Evolutionary conservation across 768 basidiomycete species (phyloP).

Genomic region (Gautieria morchelliformis): DNA sequence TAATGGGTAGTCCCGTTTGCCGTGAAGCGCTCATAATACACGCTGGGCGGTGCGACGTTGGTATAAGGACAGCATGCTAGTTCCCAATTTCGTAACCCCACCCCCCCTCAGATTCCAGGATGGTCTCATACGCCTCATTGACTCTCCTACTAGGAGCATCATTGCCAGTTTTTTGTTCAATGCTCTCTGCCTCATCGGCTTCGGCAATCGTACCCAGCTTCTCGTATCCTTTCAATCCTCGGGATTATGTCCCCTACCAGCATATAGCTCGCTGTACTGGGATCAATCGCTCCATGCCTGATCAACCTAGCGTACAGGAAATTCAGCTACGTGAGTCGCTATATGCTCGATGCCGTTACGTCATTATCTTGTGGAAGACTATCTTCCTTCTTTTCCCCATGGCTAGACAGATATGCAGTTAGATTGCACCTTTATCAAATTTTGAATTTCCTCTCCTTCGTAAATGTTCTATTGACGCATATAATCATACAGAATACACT

Average conservation of each 20-base stretch:
- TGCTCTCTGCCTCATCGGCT: neutral
- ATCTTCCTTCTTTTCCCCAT: too few relatives aligned
- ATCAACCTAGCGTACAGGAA: neutral
- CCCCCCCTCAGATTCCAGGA: neutral
- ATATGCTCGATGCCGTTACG: too few relatives aligned
- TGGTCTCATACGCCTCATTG: neutral
- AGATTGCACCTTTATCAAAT: neutral
- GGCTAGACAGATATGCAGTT: neutral
- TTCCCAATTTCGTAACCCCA: too few relatives aligned
- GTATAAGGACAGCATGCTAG: too few relatives aligned
- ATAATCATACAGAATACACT: neutral
- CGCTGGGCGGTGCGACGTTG: too few relatives aligned
- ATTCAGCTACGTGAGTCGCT: neutral
- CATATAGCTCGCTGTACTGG: neutral
- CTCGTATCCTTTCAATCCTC: conserved; percentile 1
- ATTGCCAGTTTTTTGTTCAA: neutral
- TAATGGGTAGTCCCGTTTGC: too few relatives aligned
- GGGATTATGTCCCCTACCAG: neutral
- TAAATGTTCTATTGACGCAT: neutral
- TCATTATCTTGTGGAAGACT: too few relatives aligned
- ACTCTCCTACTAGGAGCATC: neutral
- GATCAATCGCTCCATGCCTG: neutral
- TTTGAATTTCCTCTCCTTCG: neutral
- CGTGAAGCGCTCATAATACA: too few relatives aligned
- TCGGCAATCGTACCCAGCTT: neutral